Conservation (phyloP, 179 eudicot genomes). For the Patellifolia procumbens region DNA sequence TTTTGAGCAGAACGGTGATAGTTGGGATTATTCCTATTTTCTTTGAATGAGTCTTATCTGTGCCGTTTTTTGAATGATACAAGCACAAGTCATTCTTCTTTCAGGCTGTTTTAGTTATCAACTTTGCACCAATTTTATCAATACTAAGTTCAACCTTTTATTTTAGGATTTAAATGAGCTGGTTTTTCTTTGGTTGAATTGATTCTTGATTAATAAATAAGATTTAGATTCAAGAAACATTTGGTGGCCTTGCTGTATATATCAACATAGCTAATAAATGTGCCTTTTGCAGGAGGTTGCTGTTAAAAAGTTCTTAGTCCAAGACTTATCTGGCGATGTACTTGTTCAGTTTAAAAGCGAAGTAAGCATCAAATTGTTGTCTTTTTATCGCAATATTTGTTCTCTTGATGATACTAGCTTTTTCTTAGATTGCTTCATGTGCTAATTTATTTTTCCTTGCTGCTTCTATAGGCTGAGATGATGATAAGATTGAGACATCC, state of each 20-base stretch:
- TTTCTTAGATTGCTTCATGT: neutral
- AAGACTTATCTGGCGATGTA: constrained; percentile 85
- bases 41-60: no score
- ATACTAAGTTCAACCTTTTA: no score
- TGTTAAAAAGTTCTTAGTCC: constrained; percentile 93
- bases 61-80: no score
- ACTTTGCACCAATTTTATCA: no score
- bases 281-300: constrained; percentile 83
- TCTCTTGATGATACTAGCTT: constrained; percentile 3
- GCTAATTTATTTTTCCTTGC: neutral
- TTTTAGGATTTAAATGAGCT: no score
- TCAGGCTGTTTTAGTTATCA: no score
- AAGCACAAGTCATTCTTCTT: no score
- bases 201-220: no score
- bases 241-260: constrained; percentile 6
- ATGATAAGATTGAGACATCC: constrained; percentile 98
- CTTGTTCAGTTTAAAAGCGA: constrained; percentile 85
- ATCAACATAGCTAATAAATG: constrained; percentile 8
- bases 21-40: no score
- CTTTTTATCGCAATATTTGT: constrained; percentile 4
- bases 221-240: no score
- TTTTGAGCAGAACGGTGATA: no score
- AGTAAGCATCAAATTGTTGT: constrained; percentile 42
- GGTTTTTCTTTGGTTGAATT: no score
- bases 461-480: constrained; percentile 67